Base-by-base conservation (phyloP, 78 protist species). In the Dictyostelium intermedium region DNA sequence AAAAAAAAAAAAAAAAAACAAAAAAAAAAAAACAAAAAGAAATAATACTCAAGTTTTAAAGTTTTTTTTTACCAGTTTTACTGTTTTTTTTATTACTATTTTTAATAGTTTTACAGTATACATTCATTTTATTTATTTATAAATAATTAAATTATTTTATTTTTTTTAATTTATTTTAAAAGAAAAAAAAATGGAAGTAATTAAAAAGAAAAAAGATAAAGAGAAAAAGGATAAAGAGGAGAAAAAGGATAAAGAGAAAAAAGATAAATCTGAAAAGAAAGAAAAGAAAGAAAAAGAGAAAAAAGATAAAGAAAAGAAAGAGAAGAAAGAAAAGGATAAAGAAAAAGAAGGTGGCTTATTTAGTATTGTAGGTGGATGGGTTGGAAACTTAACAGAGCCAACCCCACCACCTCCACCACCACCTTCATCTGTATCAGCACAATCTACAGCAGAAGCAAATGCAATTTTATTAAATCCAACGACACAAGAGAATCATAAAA, bases 401-500 rank as follows among this genome's bases (percentile, higher is more conserved):
- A 47, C 30, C 5, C 11, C 20, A 23, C 43, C 20, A 5, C 50
- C 78, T 2, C 34, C 85, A 56, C 11, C 56, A 23, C 27, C 53
- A 41, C 27, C 77, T 5, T 78, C 85, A 35, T 32, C 84, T 16
- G 18, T 60, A 34, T 20, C 82, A 0, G 32, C 72, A 7, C 84
- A 45, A 35, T 60, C 87, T 5, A 25, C 47, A 8, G 25, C 39
- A 5, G 63, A 30, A 37, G 37, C 78, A 20, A 30, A 20, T 20
- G 60, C 43, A 34, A 20, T 32, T 30, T 34, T 56, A 20, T 56
- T 35, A 34, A 82, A 73, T 20, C 86, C 70, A 18, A 14, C 47
- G 2, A 56, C 74, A 16, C 43, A 56, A 27, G 92, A 87, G 63
- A 87, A 87, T 41, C 92, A 87, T 60, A 78, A 76, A 72, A 87